Evolutionary conservation across 768 basidiomycete genomes (phyloP).

Genomic region (Phaffia tasmanica): DNA sequence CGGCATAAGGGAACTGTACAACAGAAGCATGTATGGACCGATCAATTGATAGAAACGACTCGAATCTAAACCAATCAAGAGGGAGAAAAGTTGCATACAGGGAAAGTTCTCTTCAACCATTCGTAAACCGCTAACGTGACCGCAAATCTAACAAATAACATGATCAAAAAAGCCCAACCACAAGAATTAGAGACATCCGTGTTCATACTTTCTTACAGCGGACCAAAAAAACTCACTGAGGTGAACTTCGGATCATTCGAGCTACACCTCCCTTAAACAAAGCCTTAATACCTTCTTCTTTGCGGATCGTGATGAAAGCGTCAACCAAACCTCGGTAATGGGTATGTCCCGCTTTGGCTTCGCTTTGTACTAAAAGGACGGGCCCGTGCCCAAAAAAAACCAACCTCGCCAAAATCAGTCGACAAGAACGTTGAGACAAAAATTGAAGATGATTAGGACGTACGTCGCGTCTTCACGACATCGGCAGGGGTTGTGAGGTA

Average conservation of each 20-base stretch:
- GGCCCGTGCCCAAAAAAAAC: not conserved
- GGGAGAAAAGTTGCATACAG: conserved; percentile 22
- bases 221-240: conserved; percentile 39
- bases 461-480: conserved; percentile 71
- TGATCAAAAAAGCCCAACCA: conserved; percentile 25
- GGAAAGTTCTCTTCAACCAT: conserved; percentile 12
- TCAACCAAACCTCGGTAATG: conserved; percentile 80
- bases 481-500: conserved; percentile 46
- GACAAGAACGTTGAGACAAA: not conserved
- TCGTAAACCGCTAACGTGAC: conserved; percentile 67
- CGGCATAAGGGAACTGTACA: conserved; percentile 57
- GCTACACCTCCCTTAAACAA: conserved; percentile 88
- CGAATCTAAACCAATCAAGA: not conserved
- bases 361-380: conserved; percentile 62
- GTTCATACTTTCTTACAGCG: too few relatives aligned
- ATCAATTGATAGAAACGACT: too few relatives aligned
- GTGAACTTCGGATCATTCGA: conserved; percentile 73
- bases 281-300: conserved; percentile 46
- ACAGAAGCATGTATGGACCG: too few relatives aligned
- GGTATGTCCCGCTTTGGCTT: conserved; percentile 80
- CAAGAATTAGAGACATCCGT: not conserved
- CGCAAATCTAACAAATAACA: conserved; percentile 56
- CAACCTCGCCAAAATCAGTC: not conserved
- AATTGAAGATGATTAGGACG: not conserved
- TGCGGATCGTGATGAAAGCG: conserved; percentile 82